Percentiles rank a stretch among this genome's conserved stretches.
phyloP scores from a whole-genome alignment of 768 basidiomycete genomes.

The Leccinum disarticulatum region DNA sequence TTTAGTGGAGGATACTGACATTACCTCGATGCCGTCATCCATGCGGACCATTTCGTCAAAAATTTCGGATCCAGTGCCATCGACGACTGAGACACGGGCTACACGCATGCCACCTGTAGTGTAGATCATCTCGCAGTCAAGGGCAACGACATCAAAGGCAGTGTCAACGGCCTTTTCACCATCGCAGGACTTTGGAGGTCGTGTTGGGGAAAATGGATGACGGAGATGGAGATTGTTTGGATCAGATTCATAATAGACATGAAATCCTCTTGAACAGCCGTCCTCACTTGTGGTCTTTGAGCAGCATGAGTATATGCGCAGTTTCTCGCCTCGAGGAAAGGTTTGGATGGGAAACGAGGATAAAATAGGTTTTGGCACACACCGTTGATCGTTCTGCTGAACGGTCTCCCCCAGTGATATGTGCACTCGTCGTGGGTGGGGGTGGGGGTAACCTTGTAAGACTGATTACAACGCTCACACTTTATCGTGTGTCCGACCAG shows the following conservation, averaged over 20 bases:
- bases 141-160: slow-evolving; percentile 74
- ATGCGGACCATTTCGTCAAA: slow-evolving; percentile 82
- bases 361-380: slow-evolving; percentile 17
- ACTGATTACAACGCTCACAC: slow-evolving; percentile 78
- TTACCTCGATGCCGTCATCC: slow-evolving; percentile 77
- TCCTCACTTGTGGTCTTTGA: slow-evolving; percentile 54
- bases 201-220: slow-evolving; percentile 64
- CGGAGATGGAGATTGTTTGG: slow-evolving; percentile 67
- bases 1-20: slow-evolving; percentile 46
- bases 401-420: slow-evolving; percentile 81
- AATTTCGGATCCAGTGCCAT: slow-evolving; percentile 67
- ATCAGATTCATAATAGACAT: slow-evolving; percentile 86
- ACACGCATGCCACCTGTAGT: slow-evolving; percentile 91
- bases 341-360: slow-evolving; percentile 1
- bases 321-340: slow-evolving; percentile 55
- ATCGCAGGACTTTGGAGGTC: slow-evolving; percentile 15
- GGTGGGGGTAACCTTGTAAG: slow-evolving; percentile 64
- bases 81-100: slow-evolving; percentile 87
- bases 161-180: slow-evolving; percentile 25
- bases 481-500: slow-evolving; percentile 58
- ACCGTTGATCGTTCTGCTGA: slow-evolving; percentile 67
- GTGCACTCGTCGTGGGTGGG: slow-evolving; percentile 64
- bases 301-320: slow-evolving; percentile 78
- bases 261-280: slow-evolving; percentile 77
- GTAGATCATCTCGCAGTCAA: slow-evolving; percentile 98